Conservation (phyloP, 768 basidiomycete genomes). For the Lanmaoa pseudosensibilis region DNA sequence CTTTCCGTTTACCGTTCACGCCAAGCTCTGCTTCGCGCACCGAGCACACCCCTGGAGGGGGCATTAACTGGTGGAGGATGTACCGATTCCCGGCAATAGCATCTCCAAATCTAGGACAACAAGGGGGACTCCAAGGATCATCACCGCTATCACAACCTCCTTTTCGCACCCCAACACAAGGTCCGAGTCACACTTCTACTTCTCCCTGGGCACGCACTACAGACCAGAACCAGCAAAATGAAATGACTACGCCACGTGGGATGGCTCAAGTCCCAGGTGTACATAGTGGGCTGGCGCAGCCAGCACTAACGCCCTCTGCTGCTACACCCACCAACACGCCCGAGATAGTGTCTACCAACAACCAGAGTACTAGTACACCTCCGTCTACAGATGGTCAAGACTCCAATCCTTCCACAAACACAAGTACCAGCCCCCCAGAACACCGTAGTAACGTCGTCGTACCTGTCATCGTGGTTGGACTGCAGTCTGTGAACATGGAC, state of each 20-base stretch:
- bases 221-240: constrained; percentile 23
- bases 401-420: constrained; percentile 15
- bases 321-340: constrained; percentile 18
- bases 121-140: constrained; percentile 15
- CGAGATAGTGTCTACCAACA: constrained; percentile 13
- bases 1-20: constrained; percentile 31
- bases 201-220: constrained; percentile 18
- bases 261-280: constrained; percentile 12
- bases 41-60: constrained; percentile 41
- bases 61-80: constrained; percentile 80
- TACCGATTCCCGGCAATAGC: constrained; percentile 77
- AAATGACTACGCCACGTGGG: constrained; percentile 15
- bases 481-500: constrained; percentile 68
- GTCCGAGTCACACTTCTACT: constrained; percentile 18
- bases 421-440: constrained; percentile 22
- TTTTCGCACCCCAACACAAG: constrained; percentile 18
- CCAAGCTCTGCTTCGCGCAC: constrained; percentile 35
- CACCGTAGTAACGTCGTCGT: constrained; percentile 53
- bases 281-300: constrained; percentile 19
- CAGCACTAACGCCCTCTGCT: constrained; percentile 8
- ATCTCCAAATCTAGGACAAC: constrained; percentile 33
- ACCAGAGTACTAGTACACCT: constrained; percentile 6
- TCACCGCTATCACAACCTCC: constrained; percentile 30
- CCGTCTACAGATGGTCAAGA: constrained; percentile 14
- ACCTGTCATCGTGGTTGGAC: constrained; percentile 80